Percentiles rank a stretch among this genome's conserved stretches.
phyloP scores from a whole-genome alignment of 345 rosid species.

The Sisymbrium altissimum region DNA sequence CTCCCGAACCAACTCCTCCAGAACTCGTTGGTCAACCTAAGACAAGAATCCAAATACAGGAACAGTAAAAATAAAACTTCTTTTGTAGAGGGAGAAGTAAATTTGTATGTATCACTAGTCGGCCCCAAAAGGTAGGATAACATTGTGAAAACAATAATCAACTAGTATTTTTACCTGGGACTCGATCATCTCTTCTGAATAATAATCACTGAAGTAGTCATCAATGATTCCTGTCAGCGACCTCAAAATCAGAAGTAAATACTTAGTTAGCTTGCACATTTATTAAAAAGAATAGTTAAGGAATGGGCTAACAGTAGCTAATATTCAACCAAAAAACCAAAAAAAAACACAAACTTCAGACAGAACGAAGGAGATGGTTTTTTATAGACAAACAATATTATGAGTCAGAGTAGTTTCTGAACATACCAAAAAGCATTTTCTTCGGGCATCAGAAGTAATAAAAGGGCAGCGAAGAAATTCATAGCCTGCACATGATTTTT shows the following conservation, averaged over 20 bases:
- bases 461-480: slow-evolving; percentile 96
- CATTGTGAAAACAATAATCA: background rate
- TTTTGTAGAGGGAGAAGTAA: background rate
- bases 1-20: slow-evolving; percentile 90
- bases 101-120: background rate
- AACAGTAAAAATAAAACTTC: background rate
- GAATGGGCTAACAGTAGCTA: background rate
- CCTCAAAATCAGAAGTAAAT: slow-evolving; percentile 44
- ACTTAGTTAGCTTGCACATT: slow-evolving; percentile 4
- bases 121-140: background rate
- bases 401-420: slow-evolving; percentile 17
- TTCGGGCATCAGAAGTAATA: slow-evolving; percentile 95
- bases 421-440: slow-evolving; percentile 98
- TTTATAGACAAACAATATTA: background rate
- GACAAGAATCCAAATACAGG: slow-evolving; percentile 27
- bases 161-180: slow-evolving; percentile 65
- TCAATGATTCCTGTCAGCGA: slow-evolving; percentile 80
- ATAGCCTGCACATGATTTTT: slow-evolving; percentile 63
- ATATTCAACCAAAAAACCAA: background rate
- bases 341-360: slow-evolving; percentile 10
- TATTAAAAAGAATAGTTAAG: background rate
- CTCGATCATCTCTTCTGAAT: slow-evolving; percentile 96
- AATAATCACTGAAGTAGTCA: slow-evolving; percentile 93
- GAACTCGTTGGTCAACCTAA: slow-evolving; percentile 95
- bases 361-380: background rate